Evolutionary conservation across 176 grass and related monocot genomes (phyloP).

Genomic region (Rhynchospora breviuscula): DNA sequence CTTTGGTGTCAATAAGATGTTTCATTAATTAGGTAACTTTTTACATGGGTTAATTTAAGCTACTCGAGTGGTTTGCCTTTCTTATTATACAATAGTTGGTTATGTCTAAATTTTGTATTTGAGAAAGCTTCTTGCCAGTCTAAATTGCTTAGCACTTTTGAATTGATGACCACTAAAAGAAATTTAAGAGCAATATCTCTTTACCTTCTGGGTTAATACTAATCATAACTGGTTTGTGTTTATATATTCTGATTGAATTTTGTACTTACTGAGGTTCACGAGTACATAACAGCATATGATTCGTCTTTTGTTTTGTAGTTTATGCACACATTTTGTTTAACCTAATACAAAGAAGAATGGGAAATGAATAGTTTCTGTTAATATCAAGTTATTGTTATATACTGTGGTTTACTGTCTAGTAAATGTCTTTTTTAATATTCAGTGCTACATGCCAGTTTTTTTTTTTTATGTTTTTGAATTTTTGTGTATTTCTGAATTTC

Average conservation of each 20-base stretch:
- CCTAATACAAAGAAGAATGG: neutral
- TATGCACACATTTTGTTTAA: neutral
- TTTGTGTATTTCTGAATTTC: slow-evolving; percentile 18
- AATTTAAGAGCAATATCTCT: neutral
- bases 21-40: neutral
- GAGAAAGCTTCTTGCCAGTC: neutral
- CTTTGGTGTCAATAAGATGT: neutral
- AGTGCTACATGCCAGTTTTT: neutral
- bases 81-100: neutral
- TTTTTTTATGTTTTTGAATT: slow-evolving; percentile 19
- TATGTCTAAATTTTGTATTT: neutral
- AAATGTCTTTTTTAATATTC: neutral
- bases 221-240: neutral
- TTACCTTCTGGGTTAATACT: neutral
- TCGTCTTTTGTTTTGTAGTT: neutral
- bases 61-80: neutral
- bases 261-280: neutral
- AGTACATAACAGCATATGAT: neutral
- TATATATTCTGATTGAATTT: neutral
- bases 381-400: neutral
- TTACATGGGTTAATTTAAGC: neutral
- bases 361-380: neutral
- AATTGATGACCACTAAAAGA: neutral
- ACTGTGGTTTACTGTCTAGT: neutral
- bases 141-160: neutral